These are phyloP conservation scores for Coprinopsis sp. DNA, from an alignment of 768 basidiomycete genomes.

Conservation along the genomic window DNA sequence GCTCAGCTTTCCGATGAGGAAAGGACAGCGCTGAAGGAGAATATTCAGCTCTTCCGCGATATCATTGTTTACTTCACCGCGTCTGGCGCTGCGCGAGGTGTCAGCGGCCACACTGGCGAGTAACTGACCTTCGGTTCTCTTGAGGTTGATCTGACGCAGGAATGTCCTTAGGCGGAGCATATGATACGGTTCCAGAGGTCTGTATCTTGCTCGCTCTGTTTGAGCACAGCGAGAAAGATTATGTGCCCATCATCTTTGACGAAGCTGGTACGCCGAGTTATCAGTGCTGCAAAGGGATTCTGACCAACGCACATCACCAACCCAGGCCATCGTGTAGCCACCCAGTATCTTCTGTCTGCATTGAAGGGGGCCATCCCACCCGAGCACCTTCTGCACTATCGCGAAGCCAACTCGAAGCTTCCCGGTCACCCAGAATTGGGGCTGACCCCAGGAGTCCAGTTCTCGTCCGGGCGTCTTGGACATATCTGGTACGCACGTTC, in stretches of 20 bases:
- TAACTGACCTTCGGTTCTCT: not conserved
- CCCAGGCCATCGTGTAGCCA: slow-evolving; percentile 86
- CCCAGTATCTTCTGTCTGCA: slow-evolving; percentile 80
- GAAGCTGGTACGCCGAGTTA: slow-evolving; percentile 69
- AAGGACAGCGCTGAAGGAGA: slow-evolving; percentile 50
- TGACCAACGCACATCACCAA: no score
- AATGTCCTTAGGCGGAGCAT: slow-evolving; percentile 56
- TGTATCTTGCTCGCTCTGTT: slow-evolving; percentile 74
- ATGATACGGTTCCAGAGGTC: slow-evolving; percentile 81
- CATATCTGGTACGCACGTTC: slow-evolving; percentile 66
- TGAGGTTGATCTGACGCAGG: no score
- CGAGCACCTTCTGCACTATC: slow-evolving; percentile 80
- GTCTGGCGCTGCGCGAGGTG: slow-evolving; percentile 79
- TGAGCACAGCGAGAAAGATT: slow-evolving; percentile 53
- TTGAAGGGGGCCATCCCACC: slow-evolving; percentile 66
- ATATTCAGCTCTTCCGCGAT: slow-evolving; percentile 82
- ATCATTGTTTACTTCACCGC: slow-evolving; percentile 83
- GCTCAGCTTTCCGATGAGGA: slow-evolving; percentile 61
- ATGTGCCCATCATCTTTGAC: slow-evolving; percentile 68
- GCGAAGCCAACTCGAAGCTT: slow-evolving; percentile 80
- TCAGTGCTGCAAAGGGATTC: no score
- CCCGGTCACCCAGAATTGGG: slow-evolving; percentile 90
- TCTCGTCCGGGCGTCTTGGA: slow-evolving; percentile 88
- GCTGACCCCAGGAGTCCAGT: slow-evolving; percentile 88
- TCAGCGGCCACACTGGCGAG: slow-evolving; percentile 79